Evolutionary conservation across 2,329 filamentous ascomycete species (phyloP), one percentile per base, ranked within the genome.

Genomic region (Fusarium sp.): DNA sequence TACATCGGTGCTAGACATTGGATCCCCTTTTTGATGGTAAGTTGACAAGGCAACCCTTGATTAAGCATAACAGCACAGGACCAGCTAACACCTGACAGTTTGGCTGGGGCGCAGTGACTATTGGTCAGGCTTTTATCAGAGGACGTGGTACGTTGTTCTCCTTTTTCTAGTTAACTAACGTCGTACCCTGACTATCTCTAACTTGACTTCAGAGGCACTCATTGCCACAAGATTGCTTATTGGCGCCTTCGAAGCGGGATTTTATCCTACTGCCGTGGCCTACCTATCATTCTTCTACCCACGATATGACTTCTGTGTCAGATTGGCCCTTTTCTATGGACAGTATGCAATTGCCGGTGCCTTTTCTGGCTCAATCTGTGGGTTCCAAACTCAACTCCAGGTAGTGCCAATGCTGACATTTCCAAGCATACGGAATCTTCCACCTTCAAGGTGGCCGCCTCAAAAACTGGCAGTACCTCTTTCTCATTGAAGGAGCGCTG

Each of bases 401-500:
- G 32, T 47, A 29, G 25, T n/a, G 27, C 32, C 44, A 22, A 46
- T 29, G 24, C 27, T 27, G 38, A 51, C 66, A 64, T 27, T 65
- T 49, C 38, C 8, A 40, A 75, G 75, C 75, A 45, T 76, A 76
- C 41, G 75, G 73, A 56, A 71, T 75, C 49, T 75, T 74, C 58
- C 74, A 77, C 51, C 60, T 77, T 52, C 65, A 65, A 41, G 29
- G 61, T 12, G 67, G 75, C 4, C 40, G 51, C 18, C 70, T 90
- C 5, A 85, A 83, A 29, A 89, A 88, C 15, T 92, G 89, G 89
- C 82, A 87, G 12, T 90, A 88, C 87, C 82, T 91, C 1, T 92
- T 92, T 78, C 89, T 92, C 49, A 87, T 92, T n/a, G 90, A 92
- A 75, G 90, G 90, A 11, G 79, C 83, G 6, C 82, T 78, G 1